Percentiles rank a stretch among this genome's conserved stretches.
Evolutionary conservation across 257 asterid genomes (phyloP).

Genomic region (Nicotiana knightiana): DNA sequence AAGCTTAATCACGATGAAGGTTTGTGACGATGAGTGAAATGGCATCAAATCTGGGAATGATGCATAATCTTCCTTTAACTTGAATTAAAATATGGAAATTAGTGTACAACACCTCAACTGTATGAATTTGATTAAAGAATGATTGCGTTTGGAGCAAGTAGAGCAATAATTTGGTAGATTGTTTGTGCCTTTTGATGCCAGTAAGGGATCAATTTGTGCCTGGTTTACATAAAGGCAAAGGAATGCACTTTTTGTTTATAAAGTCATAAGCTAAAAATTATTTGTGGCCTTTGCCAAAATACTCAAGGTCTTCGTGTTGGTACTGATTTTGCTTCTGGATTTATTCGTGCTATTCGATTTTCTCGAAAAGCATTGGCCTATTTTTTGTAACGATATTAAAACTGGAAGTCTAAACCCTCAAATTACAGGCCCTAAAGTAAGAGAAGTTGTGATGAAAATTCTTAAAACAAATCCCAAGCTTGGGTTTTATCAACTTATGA

Average conservation of each 20-base stretch:
- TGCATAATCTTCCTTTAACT: too few species aligned
- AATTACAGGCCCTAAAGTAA: constrained; percentile 22
- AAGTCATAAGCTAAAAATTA: constrained; percentile 35
- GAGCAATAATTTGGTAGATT: too few species aligned
- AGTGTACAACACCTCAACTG: too few species aligned
- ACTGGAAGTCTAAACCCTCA: constrained; percentile 22
- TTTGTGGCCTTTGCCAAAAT: constrained; percentile 36
- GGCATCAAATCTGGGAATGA: too few species aligned
- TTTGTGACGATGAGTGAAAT: too few species aligned
- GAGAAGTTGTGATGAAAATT: constrained; percentile 19
- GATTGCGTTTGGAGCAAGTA: too few species aligned
- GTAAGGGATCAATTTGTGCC: constrained; percentile 28
- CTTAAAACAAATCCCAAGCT: constrained; percentile 24
- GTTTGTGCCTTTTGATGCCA: constrained; percentile 13
- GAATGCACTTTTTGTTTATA: constrained; percentile 30
- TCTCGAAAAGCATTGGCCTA: constrained; percentile 29
- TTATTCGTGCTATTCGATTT: constrained; percentile 34
- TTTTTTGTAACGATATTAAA: constrained; percentile 25
- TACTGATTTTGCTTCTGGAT: constrained; percentile 41
- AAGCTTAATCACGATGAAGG: too few species aligned
- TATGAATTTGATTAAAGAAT: too few species aligned
- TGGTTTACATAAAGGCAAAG: constrained; percentile 35
- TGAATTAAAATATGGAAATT: too few species aligned
- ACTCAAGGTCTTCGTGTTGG: constrained; percentile 33
- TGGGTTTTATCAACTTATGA: too few species aligned